Base-by-base conservation (phyloP, 345 rosid genomes). In the Salix udensis region DNA sequence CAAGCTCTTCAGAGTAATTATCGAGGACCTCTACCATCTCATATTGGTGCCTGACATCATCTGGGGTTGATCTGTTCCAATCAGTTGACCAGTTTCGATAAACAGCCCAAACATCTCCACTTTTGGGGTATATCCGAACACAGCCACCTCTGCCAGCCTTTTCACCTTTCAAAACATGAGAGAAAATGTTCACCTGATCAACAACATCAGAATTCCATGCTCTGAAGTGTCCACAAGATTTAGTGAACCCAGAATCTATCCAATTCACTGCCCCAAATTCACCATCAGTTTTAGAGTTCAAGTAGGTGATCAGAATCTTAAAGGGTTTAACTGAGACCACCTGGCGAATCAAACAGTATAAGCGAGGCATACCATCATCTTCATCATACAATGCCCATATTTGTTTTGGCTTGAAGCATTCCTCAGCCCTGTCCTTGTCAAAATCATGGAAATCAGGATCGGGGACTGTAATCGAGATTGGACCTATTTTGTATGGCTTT, bases 131-230 rank as follows among this genome's bases (percentile, higher is more conserved):
- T 82, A 96, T 92, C n/a, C 98, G 83, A 50, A 93, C 93, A 67
- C 99, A 96, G 53, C 99, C 99, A 55, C 99, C 99, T 85, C 99
- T 88, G 60, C 99, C 95, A 50, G 99, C 91, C 82, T 93, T 96
- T 82, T 87, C 91, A 48, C 90, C 94, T 82, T 80, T 87, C 78
- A 93, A 81, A 64, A 96, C 86, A 84, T 96, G 99, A 36, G 99
- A 96, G 83, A 96, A 96, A 71, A 93, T 85, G 86, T 96, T 96
- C 62, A 96, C 97, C 61, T 96, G 98, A 42, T 96, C 99, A 61
- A 91, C 85, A 72, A 88, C 64, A 76, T 96, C 99, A 66, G 96
- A 83, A 84, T 80, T 92, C 68, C 81, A 80, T 23, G 97, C 94
- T 87, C 99, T 92, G 83, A 96, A 96, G 86, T 92, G 94, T 61